Conservation (phyloP, 345 rosid species). For the Gossypium stocksii region DNA sequence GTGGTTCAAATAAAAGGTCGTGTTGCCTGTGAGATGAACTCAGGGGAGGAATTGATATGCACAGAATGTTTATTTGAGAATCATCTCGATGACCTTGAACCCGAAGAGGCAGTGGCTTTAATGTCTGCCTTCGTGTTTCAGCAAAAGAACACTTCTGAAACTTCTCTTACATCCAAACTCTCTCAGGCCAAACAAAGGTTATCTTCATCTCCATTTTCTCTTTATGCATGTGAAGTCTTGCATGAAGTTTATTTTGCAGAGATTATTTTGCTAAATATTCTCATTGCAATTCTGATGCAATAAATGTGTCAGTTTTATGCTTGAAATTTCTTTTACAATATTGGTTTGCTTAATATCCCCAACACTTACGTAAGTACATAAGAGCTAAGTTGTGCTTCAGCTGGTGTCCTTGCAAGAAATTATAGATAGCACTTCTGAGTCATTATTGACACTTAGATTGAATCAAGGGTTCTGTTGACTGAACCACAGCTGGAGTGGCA, state of each 20-base stretch:
- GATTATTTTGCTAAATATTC: slow-evolving; percentile 1
- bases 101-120: slow-evolving; percentile 97
- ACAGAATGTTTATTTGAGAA: slow-evolving; percentile 91
- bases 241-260: background rate
- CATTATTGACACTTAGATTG: background rate
- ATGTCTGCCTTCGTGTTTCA: slow-evolving; percentile 99
- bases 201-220: background rate
- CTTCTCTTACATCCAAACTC: slow-evolving; percentile 76
- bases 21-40: slow-evolving; percentile 98
- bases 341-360: background rate
- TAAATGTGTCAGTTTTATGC: background rate
- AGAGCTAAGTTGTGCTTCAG: slow-evolving; percentile 2
- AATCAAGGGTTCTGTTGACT: background rate
- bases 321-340: background rate
- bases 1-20: slow-evolving; percentile 97
- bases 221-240: background rate
- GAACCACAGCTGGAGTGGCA: too few species aligned
- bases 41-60: slow-evolving; percentile 94
- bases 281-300: background rate
- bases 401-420: background rate
- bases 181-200: slow-evolving; percentile 72
- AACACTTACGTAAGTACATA: background rate
- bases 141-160: slow-evolving; percentile 83
- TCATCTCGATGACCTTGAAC: slow-evolving; percentile 85
- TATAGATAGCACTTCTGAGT: background rate